Evolutionary conservation across 345 rosid species (phyloP), one percentile per base, ranked within the genome.

Genomic region (Eucalyptus regnans): DNA sequence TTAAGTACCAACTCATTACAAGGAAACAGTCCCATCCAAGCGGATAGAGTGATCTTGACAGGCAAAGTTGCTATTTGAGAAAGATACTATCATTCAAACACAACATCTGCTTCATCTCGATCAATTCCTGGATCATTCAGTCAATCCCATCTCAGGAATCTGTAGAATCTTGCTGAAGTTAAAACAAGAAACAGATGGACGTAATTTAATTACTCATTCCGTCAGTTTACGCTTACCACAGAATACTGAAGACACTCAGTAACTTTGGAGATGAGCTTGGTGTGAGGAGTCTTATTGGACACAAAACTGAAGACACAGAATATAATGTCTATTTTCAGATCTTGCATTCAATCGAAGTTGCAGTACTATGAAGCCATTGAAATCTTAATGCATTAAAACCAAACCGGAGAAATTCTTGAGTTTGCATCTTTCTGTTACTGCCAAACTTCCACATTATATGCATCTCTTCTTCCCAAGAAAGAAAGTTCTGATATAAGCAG

Each of bases 131-230:
- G 46, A 37, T 76, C 83, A 76, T 37, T 76, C 83, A 5, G 83
- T 76, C 83, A 37, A 76, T 76, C 48, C 48, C 23, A 20, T 76
- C 46, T 37, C 83, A 41, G 23, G 23, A 37, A 76, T 76, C 48
- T 76, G 25, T 2, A 37, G 9, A 6, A 41, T 2, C 46, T 76
- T 37, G 83, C 83, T 10, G 46, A 11, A 20, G 48, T 76, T 9
- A 4, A 2, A 76, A 1, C 1, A 37, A 5, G 2, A 1, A 18
- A 76, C 0, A 1, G 27, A 20, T 31, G 23, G 46, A 37, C 8
- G 48, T 76, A 33, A 20, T 76, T 20, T 76, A 27, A 14, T 66
- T 66, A 5, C 2, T 37, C 83, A 76, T 76, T 76, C 83, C 1
- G 3, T 20, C 2, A 10, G 83, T 76, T 76, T 76, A 41, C 7